Conservation (phyloP, 2,329 filamentous ascomycete species). For the Berkeleyomyces basicola region DNA sequence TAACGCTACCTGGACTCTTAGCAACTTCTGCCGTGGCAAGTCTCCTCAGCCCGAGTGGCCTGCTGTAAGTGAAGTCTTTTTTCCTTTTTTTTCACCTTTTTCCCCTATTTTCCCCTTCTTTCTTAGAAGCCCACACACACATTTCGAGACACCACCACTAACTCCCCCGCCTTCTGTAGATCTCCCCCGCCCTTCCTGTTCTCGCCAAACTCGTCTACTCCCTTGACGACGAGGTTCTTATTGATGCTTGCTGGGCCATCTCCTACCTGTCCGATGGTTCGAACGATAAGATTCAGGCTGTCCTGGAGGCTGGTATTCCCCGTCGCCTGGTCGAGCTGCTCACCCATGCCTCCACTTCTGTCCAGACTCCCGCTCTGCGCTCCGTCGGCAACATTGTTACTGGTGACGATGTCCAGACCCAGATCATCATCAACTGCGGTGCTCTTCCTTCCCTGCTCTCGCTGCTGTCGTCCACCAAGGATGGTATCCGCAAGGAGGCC, state of each 20-base stretch:
- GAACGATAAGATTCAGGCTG: slow-evolving; percentile 98
- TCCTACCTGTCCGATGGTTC: slow-evolving; percentile 95
- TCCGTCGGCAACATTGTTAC: slow-evolving; percentile 99
- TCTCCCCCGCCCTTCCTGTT: slow-evolving; percentile 83
- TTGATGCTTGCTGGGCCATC: slow-evolving; percentile 98
- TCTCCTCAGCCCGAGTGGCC: slow-evolving; percentile 96
- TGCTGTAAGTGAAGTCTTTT: slow-evolving; percentile 46
- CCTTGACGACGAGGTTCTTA: slow-evolving; percentile 92
- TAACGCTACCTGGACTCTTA: slow-evolving; percentile 96
- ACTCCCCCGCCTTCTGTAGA: slow-evolving; percentile 36
- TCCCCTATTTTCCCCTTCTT: not conserved
- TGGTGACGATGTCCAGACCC: slow-evolving; percentile 94
- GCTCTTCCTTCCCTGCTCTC: slow-evolving; percentile 83
- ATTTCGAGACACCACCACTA: not conserved
- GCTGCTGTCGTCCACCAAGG: slow-evolving; percentile 89
- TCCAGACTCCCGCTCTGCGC: slow-evolving; percentile 90
- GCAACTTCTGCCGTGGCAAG: slow-evolving; percentile 99
- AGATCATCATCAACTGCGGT: slow-evolving; percentile 98
- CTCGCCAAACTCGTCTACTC: slow-evolving; percentile 97
- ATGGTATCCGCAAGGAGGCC: slow-evolving; percentile 96
- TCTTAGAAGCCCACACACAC: no score
- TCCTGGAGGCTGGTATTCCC: slow-evolving; percentile 95
- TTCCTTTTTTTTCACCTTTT: not conserved
- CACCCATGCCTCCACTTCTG: slow-evolving; percentile 95
- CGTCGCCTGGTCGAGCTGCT: slow-evolving; percentile 90